These are phyloP conservation scores for Paspalum notatum DNA, from an alignment of 176 grass and related monocot genomes.

Conservation along the genomic window DNA sequence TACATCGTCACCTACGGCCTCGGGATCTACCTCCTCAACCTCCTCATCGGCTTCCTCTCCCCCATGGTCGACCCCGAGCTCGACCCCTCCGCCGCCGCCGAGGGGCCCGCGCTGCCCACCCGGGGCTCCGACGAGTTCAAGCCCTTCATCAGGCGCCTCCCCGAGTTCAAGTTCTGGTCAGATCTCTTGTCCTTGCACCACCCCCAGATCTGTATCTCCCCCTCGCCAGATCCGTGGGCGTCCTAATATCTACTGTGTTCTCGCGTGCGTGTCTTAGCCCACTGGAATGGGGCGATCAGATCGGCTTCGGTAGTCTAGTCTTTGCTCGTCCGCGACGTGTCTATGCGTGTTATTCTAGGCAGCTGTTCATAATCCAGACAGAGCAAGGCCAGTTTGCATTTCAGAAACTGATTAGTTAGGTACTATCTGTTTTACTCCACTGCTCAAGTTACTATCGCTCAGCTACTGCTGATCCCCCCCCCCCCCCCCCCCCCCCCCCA, in stretches of 20 bases:
- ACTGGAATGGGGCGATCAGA: not conserved
- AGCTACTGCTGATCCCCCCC: not conserved
- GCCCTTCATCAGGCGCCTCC: conserved; percentile 90
- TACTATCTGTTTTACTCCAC: not conserved
- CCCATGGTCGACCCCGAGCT: conserved; percentile 92
- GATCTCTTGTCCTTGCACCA: not conserved
- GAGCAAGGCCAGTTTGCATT: not conserved
- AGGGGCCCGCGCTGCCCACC: conserved; percentile 70
- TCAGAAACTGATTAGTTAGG: not conserved
- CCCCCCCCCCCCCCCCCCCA: too few relatives aligned
- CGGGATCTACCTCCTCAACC: conserved; percentile 95
- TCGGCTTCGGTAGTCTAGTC: not conserved
- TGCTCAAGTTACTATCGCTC: not conserved
- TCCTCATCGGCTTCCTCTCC: conserved; percentile 92
- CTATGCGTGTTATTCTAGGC: not conserved
- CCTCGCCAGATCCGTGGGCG: conserved; percentile 29
- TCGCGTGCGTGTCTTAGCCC: not conserved
- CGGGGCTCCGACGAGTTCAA: conserved; percentile 94
- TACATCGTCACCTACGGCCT: conserved; percentile 90
- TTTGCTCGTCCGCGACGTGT: not conserved
- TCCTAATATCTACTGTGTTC: not conserved
- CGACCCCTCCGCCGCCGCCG: conserved; percentile 53
- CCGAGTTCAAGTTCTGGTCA: conserved; percentile 98
- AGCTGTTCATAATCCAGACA: not conserved
- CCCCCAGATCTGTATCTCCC: conserved; percentile 31